Evolutionary conservation across 2,329 filamentous ascomycete species (phyloP).

Genomic region (Penicillium sp.): DNA sequence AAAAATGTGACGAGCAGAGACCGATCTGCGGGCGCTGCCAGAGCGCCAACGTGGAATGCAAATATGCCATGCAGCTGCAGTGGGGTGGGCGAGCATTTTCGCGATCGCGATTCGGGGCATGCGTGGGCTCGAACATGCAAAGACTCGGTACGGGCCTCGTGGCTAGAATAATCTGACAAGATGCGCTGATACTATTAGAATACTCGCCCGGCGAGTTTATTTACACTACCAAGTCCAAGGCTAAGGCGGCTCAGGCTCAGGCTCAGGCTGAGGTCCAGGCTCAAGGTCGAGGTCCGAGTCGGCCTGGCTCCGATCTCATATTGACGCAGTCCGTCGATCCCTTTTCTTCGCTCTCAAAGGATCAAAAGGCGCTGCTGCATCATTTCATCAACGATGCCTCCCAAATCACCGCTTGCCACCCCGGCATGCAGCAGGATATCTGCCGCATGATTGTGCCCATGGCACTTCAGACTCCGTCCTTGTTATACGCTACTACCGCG

Average conservation of each 20-base stretch:
- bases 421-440: conserved; percentile 42
- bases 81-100: conserved; percentile 45
- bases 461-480: conserved; percentile 43
- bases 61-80: conserved; percentile 43
- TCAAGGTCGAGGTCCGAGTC: conserved; percentile 1
- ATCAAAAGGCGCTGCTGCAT: conserved; percentile 39
- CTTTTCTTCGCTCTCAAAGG: conserved; percentile 35
- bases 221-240: conserved; percentile 33
- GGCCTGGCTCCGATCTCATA: conserved; percentile 19
- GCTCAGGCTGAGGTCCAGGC: conserved; percentile 6
- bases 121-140: conserved; percentile 36
- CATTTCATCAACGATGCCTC: conserved; percentile 45
- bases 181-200: conserved; percentile 22
- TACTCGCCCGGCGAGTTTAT: conserved; percentile 42
- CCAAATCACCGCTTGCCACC: conserved; percentile 41
- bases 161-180: background rate
- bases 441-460: conserved; percentile 46
- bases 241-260: conserved; percentile 7
- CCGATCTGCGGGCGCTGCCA: conserved; percentile 43
- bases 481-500: conserved; percentile 45
- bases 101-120: conserved; percentile 39
- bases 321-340: conserved; percentile 35
- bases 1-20: conserved; percentile 47
- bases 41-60: conserved; percentile 37
- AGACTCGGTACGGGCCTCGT: conserved; percentile 29